phyloP scores from a whole-genome alignment of 345 rosid genomes.

The Murraya koenigii region DNA sequence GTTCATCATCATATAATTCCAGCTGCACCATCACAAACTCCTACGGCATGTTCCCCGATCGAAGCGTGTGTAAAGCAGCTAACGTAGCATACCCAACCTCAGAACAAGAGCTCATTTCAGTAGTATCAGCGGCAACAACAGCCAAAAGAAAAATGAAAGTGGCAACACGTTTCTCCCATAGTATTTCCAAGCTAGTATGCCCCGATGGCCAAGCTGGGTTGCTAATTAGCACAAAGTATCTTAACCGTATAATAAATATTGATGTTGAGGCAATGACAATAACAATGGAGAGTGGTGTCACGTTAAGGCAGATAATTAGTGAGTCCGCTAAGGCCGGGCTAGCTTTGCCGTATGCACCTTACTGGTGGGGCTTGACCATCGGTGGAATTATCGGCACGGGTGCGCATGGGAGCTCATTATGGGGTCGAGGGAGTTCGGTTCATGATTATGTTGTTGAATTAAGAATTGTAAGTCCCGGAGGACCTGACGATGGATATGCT shows the following conservation, averaged over 20 bases:
- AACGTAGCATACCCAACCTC: conserved; percentile 54
- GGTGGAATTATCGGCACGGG: conserved; percentile 82
- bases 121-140: conserved; percentile 52
- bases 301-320: conserved; percentile 51
- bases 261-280: conserved; percentile 43
- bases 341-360: conserved; percentile 75
- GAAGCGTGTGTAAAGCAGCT: conserved; percentile 55
- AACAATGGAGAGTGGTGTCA: conserved; percentile 66
- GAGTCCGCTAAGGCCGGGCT: conserved; percentile 61
- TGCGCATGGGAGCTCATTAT: conserved; percentile 81
- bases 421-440: conserved; percentile 73
- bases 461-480: conserved; percentile 56
- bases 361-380: conserved; percentile 88
- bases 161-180: conserved; percentile 63
- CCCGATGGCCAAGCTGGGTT: conserved; percentile 57
- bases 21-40: conserved; percentile 70
- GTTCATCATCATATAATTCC: conserved; percentile 31
- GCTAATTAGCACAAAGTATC: conserved; percentile 68
- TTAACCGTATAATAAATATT: conserved; percentile 31
- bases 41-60: conserved; percentile 64
- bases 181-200: conserved; percentile 72
- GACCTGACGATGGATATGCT: conserved; percentile 43
- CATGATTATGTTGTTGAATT: conserved; percentile 63
- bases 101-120: conserved; percentile 50
- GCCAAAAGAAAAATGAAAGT: conserved; percentile 60